Percentiles rank a stretch among this genome's conserved stretches.
Evolutionary conservation across 257 asterid species (phyloP).

Genomic region (Solanum clarkiae): DNA sequence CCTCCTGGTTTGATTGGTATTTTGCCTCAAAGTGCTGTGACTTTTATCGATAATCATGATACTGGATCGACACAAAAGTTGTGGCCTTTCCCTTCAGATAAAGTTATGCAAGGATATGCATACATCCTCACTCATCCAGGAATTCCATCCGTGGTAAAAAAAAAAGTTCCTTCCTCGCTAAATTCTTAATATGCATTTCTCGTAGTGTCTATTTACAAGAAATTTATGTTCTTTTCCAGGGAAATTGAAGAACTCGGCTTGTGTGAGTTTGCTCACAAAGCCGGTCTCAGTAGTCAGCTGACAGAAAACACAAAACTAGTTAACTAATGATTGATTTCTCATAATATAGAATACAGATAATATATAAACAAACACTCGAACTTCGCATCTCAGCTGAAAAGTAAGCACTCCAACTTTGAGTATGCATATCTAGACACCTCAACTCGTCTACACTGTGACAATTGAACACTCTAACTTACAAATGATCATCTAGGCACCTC

Average conservation of each 20-base stretch:
- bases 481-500: not conserved
- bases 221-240: not conserved
- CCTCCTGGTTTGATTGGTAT: slow-evolving; percentile 83
- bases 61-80: slow-evolving; percentile 56
- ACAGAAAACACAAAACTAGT: not conserved
- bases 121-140: slow-evolving; percentile 92
- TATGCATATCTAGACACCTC: not conserved
- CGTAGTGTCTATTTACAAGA: not conserved
- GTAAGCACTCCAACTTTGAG: not conserved
- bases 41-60: slow-evolving; percentile 80
- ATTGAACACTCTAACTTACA: not conserved
- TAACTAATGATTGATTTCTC: not conserved
- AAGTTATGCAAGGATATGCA: slow-evolving; percentile 68
- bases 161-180: not conserved
- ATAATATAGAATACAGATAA: not conserved
- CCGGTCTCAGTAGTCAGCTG: not conserved
- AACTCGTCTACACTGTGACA: not conserved
- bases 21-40: slow-evolving; percentile 52
- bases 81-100: slow-evolving; percentile 79
- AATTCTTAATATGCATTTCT: not conserved
- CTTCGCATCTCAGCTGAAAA: not conserved
- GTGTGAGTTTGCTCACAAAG: not conserved
- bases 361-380: not conserved
- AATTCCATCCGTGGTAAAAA: slow-evolving; percentile 40
- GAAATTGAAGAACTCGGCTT: not conserved